These are phyloP conservation scores for Hymenotorrendiella dingleyae DNA, from an alignment of 2,329 filamentous ascomycete genomes.

Conservation along the genomic window DNA sequence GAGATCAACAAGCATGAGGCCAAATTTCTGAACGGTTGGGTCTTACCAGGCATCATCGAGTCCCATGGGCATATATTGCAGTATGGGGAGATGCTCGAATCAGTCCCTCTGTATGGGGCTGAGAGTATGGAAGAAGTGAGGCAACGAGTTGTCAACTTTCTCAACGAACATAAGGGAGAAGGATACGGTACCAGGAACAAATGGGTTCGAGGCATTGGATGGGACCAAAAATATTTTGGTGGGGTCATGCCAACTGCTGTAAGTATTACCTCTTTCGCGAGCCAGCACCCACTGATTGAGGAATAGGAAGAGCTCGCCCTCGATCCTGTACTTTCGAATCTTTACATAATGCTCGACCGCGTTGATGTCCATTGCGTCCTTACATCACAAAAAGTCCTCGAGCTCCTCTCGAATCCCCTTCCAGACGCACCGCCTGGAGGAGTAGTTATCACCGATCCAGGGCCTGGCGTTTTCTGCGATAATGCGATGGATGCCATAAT, in stretches of 20 bases:
- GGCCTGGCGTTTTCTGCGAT: constrained; percentile 65
- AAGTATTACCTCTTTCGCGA: constrained; percentile 21
- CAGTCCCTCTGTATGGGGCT: constrained; percentile 57
- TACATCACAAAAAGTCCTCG: constrained; percentile 59
- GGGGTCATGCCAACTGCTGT: constrained; percentile 55
- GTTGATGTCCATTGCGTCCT: constrained; percentile 66
- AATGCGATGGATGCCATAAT: constrained; percentile 61
- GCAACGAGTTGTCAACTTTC: constrained; percentile 45
- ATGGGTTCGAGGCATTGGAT: constrained; percentile 64
- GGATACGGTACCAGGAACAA: constrained; percentile 43
- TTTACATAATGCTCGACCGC: constrained; percentile 64
- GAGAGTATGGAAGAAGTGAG: constrained; percentile 50
- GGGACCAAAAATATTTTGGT: constrained; percentile 62
- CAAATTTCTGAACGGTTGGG: constrained; percentile 42
- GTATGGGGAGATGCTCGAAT: constrained; percentile 63
- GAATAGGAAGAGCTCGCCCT: constrained; percentile 48
- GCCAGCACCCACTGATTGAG: not conserved
- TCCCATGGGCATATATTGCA: constrained; percentile 62
- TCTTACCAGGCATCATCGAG: constrained; percentile 64
- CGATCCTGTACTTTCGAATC: constrained; percentile 44
- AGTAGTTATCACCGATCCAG: constrained; percentile 54
- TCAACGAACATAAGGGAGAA: constrained; percentile 41
- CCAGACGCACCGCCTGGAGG: constrained; percentile 52
- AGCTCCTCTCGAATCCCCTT: constrained; percentile 47
- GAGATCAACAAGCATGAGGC: constrained; percentile 27